phyloP scores from a whole-genome alignment of 441 rosid species.

The Populus hybrid region DNA sequence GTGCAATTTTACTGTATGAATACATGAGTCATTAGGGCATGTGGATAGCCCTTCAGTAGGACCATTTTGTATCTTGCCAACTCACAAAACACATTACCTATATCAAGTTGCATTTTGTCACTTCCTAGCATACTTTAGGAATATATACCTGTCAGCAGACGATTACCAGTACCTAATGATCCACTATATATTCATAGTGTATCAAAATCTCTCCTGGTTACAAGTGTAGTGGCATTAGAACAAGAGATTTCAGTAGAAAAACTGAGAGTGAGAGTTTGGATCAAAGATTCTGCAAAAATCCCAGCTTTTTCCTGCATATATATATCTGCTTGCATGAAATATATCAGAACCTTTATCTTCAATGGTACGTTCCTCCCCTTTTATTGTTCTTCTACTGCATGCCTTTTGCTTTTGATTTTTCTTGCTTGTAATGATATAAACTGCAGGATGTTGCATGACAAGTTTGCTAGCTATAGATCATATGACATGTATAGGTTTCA shows the following conservation, averaged over 20 bases:
- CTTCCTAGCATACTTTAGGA: constrained; percentile 32
- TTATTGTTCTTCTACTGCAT: constrained; percentile 5
- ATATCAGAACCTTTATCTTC: constrained; percentile 34
- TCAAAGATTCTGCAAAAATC: constrained; percentile 8
- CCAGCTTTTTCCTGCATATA: neutral
- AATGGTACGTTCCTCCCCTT: constrained; percentile 31
- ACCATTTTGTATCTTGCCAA: constrained; percentile 40
- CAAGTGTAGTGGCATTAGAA: constrained; percentile 1
- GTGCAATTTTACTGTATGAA: constrained; percentile 11
- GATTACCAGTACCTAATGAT: constrained; percentile 29
- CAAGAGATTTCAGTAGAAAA: constrained; percentile 18
- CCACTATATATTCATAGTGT: constrained; percentile 3
- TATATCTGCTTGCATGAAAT: constrained; percentile 30
- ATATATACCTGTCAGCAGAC: constrained; percentile 25
- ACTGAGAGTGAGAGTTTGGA: constrained; percentile 16
- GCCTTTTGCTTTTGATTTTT: constrained; percentile 4
- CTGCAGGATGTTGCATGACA: neutral
- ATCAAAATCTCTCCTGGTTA: constrained; percentile 17
- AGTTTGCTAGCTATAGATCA: constrained; percentile 1
- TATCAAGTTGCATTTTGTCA: constrained; percentile 52
- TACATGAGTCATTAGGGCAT: constrained; percentile 23
- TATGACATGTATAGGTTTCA: neutral
- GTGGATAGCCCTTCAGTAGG: constrained; percentile 40
- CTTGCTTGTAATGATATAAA: neutral
- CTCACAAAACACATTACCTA: constrained; percentile 38